Conservation (phyloP, 805 yeast genomes). For the Metschnikowia dekortorum region DNA sequence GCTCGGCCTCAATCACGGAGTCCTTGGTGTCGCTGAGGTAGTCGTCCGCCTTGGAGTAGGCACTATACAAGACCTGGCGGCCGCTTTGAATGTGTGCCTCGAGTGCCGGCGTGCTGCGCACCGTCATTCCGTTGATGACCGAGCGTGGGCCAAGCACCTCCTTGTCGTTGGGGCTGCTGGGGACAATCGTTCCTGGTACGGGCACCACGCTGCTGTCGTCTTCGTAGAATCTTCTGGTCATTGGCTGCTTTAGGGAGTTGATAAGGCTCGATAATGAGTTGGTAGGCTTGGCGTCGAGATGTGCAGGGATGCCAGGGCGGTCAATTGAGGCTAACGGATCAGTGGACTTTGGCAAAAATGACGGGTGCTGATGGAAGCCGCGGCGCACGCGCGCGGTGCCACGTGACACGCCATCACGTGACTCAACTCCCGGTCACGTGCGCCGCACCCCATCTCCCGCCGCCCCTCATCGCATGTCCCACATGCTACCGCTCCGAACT, state of each 20-base stretch:
- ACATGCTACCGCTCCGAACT: constrained; percentile 2
- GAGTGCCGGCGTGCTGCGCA: constrained; percentile 47
- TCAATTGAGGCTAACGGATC: no score
- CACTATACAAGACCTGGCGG: constrained; percentile 40
- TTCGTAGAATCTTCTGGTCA: constrained; percentile 43
- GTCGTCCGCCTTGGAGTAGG: constrained; percentile 21
- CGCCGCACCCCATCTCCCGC: background rate
- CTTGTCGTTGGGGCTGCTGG: constrained; percentile 40
- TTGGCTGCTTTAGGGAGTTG: background rate
- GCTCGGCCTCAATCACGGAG: constrained; percentile 55
- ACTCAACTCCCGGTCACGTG: background rate
- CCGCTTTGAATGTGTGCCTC: constrained; percentile 45
- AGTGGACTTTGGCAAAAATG: background rate
- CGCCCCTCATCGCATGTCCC: background rate
- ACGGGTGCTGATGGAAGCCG: background rate
- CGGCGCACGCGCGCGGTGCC: background rate
- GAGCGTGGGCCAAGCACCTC: constrained; percentile 44
- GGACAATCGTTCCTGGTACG: constrained; percentile 46
- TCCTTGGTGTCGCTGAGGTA: constrained; percentile 46
- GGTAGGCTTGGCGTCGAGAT: no score
- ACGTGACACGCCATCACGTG: background rate
- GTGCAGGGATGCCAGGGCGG: no score
- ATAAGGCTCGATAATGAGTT: no score
- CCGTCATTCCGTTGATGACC: constrained; percentile 52
- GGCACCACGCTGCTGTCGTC: constrained; percentile 45